Evolutionary conservation across 192 early-diverging fungal genomes (phyloP).

Genomic region (Phycomyces nitens): DNA sequence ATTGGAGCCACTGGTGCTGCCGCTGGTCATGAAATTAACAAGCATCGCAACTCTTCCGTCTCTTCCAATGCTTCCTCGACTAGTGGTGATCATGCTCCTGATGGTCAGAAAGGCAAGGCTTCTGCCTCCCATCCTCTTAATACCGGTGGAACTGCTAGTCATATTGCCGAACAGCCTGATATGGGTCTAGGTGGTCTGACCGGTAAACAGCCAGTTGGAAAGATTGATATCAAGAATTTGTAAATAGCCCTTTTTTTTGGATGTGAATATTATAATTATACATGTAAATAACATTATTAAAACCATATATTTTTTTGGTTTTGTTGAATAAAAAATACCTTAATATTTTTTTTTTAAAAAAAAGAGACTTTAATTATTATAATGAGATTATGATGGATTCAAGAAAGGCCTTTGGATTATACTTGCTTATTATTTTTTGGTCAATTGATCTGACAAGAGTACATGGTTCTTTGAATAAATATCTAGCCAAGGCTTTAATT

Average conservation of each 20-base stretch:
- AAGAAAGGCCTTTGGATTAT: no score
- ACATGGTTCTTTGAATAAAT: no score
- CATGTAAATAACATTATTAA: background rate
- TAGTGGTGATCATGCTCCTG: background rate
- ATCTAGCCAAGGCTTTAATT: no score
- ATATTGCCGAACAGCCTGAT: constrained; percentile 22
- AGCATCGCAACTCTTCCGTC: background rate
- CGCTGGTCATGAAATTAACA: no score
- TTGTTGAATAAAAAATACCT: no score
- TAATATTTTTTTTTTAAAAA: no score
- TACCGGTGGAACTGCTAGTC: constrained; percentile 18
- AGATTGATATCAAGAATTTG: constrained; percentile 22
- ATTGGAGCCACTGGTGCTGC: no score
- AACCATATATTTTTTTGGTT: no score
- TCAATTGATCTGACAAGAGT: no score
- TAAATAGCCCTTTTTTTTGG: constrained; percentile 12
- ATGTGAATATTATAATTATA: background rate
- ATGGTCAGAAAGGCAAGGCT: background rate
- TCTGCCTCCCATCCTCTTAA: constrained; percentile 11
- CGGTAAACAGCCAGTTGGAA: constrained; percentile 29
- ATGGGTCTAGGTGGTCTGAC: constrained; percentile 22
- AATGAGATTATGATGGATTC: no score
- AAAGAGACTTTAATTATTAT: no score
- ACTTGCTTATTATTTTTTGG: no score
- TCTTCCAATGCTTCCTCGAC: background rate